Evolutionary conservation across 768 basidiomycete genomes (phyloP).

Genomic region (Sutorius australiensis): DNA sequence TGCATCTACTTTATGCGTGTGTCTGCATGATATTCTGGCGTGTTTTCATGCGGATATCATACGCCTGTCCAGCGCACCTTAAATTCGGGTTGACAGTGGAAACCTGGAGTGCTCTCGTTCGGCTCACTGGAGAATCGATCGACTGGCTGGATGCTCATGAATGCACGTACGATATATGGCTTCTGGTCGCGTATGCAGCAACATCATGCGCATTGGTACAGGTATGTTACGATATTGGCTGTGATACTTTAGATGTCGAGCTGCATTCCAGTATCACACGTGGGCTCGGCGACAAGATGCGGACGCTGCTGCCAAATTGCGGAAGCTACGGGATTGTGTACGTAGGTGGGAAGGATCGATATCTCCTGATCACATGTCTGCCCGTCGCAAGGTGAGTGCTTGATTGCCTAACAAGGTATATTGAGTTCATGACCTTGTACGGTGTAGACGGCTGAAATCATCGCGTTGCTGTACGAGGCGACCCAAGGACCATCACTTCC

Average conservation of each 20-base stretch:
- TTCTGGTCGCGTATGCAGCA: constrained; percentile 81
- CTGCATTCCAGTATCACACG: constrained; percentile 73
- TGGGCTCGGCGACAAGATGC: constrained; percentile 82
- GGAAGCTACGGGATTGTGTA: constrained; percentile 79
- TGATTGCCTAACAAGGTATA: background rate
- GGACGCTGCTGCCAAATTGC: constrained; percentile 69
- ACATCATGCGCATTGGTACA: constrained; percentile 90
- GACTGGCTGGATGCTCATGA: constrained; percentile 89
- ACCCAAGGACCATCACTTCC: constrained; percentile 70
- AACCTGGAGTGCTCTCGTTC: constrained; percentile 72
- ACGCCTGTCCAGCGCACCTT: constrained; percentile 84
- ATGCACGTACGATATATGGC: constrained; percentile 78
- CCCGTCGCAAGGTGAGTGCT: constrained; percentile 73
- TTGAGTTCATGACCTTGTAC: background rate
- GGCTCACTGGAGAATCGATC: constrained; percentile 73
- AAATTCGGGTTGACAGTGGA: constrained; percentile 81
- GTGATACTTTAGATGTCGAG: constrained; percentile 5
- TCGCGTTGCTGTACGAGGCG: constrained; percentile 85
- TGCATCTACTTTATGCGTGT: constrained; percentile 85
- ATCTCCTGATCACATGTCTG: constrained; percentile 92
- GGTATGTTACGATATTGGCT: constrained; percentile 42
- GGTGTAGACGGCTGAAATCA: constrained; percentile 83
- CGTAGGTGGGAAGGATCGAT: constrained; percentile 83
- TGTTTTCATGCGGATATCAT: constrained; percentile 97
- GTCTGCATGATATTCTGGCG: constrained; percentile 97